Conservation (phyloP, 768 basidiomycete genomes). For the Hortiboletus campestris region DNA sequence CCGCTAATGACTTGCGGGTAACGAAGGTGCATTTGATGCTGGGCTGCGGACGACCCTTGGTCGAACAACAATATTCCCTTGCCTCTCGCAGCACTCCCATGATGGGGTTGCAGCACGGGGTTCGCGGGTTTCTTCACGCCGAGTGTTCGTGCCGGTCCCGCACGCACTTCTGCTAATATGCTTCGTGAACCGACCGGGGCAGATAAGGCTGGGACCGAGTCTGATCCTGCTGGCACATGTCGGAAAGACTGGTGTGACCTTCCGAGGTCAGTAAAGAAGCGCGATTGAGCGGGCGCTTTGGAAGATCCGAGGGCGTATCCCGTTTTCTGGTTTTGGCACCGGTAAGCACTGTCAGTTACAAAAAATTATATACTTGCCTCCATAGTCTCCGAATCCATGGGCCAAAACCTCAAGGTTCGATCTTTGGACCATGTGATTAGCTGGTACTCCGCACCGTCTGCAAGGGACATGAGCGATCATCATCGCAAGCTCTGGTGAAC, state of each 20-base stretch:
- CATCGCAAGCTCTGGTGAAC: neutral
- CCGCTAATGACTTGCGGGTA: constrained; percentile 15
- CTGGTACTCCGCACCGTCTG: constrained; percentile 56
- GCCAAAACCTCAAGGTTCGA: constrained; percentile 89
- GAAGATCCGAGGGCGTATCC: constrained; percentile 39
- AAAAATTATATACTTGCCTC: constrained; percentile 43
- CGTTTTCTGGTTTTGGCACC: constrained; percentile 41
- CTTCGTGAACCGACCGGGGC: constrained; percentile 65
- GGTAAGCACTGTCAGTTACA: constrained; percentile 8
- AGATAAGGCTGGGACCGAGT: constrained; percentile 49
- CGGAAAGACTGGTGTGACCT: constrained; percentile 49
- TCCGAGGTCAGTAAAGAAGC: constrained; percentile 18
- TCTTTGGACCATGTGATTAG: constrained; percentile 87
- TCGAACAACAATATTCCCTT: constrained; percentile 30
- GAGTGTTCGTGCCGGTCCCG: constrained; percentile 38
- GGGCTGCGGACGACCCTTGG: constrained; percentile 32
- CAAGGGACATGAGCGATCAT: neutral
- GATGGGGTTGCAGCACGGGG: constrained; percentile 33
- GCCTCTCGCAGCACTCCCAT: constrained; percentile 33
- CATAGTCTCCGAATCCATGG: constrained; percentile 67
- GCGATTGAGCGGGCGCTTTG: constrained; percentile 25
- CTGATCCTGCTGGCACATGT: constrained; percentile 45
- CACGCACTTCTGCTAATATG: constrained; percentile 71
- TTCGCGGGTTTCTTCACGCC: constrained; percentile 22
- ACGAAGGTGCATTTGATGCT: constrained; percentile 36